Base-by-base conservation (phyloP, 2,329 filamentous ascomycete species). In the Talaromyces pinophilus region DNA sequence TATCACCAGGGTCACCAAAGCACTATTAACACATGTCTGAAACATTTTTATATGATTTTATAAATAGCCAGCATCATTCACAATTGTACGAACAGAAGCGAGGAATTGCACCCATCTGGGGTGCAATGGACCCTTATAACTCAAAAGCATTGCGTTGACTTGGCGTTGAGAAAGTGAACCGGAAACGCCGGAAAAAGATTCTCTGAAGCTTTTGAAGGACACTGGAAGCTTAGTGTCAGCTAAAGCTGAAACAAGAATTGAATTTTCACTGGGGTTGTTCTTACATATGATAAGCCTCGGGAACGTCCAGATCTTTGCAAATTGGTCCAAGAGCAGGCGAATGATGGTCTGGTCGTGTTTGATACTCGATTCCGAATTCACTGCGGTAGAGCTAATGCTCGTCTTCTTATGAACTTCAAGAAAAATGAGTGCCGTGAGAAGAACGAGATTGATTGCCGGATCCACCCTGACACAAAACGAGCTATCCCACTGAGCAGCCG, bases 381-480 rank as follows among this genome's bases (percentile, higher is more conserved):
- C 7, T n/a, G 22, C 7, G 48, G 65, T 40, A 50, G 67, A 35
- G 25, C 28, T 19, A 19, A 55, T 10, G 19, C n/a, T 59, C 62
- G 44, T 64, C 38, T 35, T 57, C 42, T 28, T 57, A 30, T 78
- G 76, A 2, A 78, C 64, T 66, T 77, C 70, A 5, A 76, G 63
- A 10, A 77, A 67, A 44, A 72, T 70, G 8, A 78, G 70, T 28
- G 72, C 71, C 8, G 71, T 68, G 38, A 73, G 74, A n/a, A 74
- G 65, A 19, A 74, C 76, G 38, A 79, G 72, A 40, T 71, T 74
- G 50, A 78, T 73, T n/a, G 76, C 77, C 10, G 77, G 76, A 57
- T 79, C 76, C 4, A 77, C 75, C 2, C 67, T 69, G 38, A 72
- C 65, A 33, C 70, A 75, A 59, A 73, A 74, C 5, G 72, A 69